Conservation (phyloP, 768 basidiomycete genomes). For the Sporobolomyces phaffii region DNA sequence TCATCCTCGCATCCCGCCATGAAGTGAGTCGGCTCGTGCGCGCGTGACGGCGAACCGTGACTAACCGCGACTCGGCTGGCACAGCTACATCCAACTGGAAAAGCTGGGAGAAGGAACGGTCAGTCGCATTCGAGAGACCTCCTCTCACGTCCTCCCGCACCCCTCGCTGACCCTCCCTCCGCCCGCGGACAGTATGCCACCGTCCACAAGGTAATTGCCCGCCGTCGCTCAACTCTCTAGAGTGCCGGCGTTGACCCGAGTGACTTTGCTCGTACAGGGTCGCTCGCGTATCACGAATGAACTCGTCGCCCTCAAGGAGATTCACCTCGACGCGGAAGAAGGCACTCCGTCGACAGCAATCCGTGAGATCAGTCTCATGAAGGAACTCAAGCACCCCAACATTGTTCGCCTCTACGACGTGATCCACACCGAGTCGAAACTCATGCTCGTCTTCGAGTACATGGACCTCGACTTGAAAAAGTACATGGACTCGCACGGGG, state of each 20-base stretch:
- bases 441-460: conserved; percentile 96
- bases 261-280: conserved; percentile 54
- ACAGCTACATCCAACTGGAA: conserved; percentile 59
- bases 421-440: conserved; percentile 95
- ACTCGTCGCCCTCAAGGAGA: conserved; percentile 96
- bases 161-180: conserved; percentile 1
- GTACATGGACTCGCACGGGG: conserved; percentile 98
- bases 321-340: conserved; percentile 98
- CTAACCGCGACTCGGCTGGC: background rate
- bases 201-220: conserved; percentile 48
- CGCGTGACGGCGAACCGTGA: background rate
- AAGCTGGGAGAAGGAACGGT: conserved; percentile 48
- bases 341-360: conserved; percentile 98
- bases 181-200: conserved; percentile 47
- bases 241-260: background rate
- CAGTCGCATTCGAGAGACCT: conserved; percentile 30
- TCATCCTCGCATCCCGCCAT: conserved; percentile 1
- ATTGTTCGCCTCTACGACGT: conserved; percentile 97
- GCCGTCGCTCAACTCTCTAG: background rate
- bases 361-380: conserved; percentile 98
- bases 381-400: conserved; percentile 97
- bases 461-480: conserved; percentile 98
- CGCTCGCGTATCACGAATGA: conserved; percentile 96
- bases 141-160: background rate
- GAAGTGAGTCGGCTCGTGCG: background rate